These are phyloP conservation scores for Cylindrotheca closterium DNA, from an alignment of 108 stramenopile species.

Conservation along the genomic window DNA sequence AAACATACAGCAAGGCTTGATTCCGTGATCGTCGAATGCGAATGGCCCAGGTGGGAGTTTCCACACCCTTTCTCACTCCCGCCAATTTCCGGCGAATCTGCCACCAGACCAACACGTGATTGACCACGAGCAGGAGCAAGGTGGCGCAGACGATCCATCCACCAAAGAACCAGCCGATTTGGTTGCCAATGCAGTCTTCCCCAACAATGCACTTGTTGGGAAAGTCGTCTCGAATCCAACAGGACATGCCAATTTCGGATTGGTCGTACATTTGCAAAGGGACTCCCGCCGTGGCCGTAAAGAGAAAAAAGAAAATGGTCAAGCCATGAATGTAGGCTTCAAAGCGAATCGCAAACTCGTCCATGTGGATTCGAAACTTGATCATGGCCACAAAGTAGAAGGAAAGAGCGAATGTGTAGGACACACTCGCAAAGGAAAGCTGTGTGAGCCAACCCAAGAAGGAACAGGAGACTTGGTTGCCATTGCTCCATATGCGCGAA, in stretches of 20 bases:
- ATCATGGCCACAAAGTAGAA: constrained; percentile 31
- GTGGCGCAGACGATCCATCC: constrained; percentile 2
- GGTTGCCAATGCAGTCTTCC: constrained; percentile 5
- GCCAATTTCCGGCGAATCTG: no score
- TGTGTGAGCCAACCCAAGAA: constrained; percentile 27
- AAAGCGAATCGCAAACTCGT: constrained; percentile 1
- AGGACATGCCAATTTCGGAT: constrained; percentile 7
- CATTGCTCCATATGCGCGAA: constrained; percentile 19
- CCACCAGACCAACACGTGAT: constrained; percentile 12
- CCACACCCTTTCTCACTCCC: no score
- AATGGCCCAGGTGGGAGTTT: no score
- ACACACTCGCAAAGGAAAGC: constrained; percentile 15
- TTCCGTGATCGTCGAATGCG: no score
- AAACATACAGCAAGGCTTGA: no score
- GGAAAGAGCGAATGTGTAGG: constrained; percentile 28
- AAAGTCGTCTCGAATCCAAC: constrained; percentile 11
- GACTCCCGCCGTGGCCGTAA: constrained; percentile 13
- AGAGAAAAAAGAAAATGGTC: constrained; percentile 6
- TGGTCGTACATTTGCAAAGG: constrained; percentile 10
- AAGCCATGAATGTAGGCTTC: constrained; percentile 15
- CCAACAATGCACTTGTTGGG: constrained; percentile 6
- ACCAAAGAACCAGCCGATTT: constrained; percentile 17
- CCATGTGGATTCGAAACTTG: constrained; percentile 4
- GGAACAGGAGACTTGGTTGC: constrained; percentile 22
- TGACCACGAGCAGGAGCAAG: constrained; percentile 10